These are phyloP conservation scores for Coniochaeta hoffmannii DNA, from an alignment of 2,329 filamentous ascomycete genomes.

Conservation along the genomic window DNA sequence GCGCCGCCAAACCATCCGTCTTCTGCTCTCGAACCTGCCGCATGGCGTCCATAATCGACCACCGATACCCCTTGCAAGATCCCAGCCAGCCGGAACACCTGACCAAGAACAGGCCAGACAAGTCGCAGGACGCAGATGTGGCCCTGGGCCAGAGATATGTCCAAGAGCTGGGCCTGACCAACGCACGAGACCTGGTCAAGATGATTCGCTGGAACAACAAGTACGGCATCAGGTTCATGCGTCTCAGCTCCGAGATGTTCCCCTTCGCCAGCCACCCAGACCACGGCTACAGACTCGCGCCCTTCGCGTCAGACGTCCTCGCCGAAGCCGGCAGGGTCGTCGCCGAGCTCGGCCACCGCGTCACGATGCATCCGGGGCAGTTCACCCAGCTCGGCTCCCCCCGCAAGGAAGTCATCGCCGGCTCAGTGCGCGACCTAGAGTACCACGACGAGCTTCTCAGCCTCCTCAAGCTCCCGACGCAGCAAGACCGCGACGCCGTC, in stretches of 20 bases:
- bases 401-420: slow-evolving; percentile 65
- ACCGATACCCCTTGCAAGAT: slow-evolving; percentile 73
- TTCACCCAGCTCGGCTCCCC: slow-evolving; percentile 90
- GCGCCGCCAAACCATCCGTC: slow-evolving; percentile 71
- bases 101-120: slow-evolving; percentile 81
- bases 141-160: slow-evolving; percentile 65
- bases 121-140: slow-evolving; percentile 56
- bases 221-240: slow-evolving; percentile 87
- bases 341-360: slow-evolving; percentile 69
- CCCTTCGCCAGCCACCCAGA: slow-evolving; percentile 86
- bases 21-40: slow-evolving; percentile 90
- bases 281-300: slow-evolving; percentile 77
- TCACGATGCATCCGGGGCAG: slow-evolving; percentile 87
- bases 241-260: slow-evolving; percentile 93
- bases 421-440: slow-evolving; percentile 71
- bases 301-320: slow-evolving; percentile 73
- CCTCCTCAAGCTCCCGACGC: slow-evolving; percentile 67
- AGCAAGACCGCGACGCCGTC: slow-evolving; percentile 76
- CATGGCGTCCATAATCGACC: slow-evolving; percentile 82
- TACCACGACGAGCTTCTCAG: slow-evolving; percentile 84
- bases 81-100: slow-evolving; percentile 70
- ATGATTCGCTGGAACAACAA: slow-evolving; percentile 89
- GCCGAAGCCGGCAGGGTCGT: slow-evolving; percentile 71
- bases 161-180: slow-evolving; percentile 69
- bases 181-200: slow-evolving; percentile 75